Base-by-base conservation (phyloP, 2,329 filamentous ascomycete genomes). In the Neopestalotiopsis rosae region DNA sequence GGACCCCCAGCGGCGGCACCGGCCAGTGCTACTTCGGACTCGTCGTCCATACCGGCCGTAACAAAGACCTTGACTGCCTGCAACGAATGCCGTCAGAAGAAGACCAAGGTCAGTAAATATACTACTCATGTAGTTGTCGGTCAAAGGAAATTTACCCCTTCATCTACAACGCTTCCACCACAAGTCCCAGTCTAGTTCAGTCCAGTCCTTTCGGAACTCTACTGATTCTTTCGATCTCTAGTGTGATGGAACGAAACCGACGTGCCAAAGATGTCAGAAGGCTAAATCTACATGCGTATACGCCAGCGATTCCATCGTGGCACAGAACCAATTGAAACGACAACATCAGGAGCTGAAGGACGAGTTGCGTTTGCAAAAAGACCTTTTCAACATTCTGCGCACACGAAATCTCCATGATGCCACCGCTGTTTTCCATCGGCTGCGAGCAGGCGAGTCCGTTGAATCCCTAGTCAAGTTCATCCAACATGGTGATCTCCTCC, bases 321-420 rank as follows among this genome's bases (percentile, higher is more conserved):
- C 30, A 12, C 59, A 62, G n/a, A 38, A 65, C 30, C 32, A 34
- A 9, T 0, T 65, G 6, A 65, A 52, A 34, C 62, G 62, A 20
- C n/a, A 56, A n/a, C 24, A 28, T n/a, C 32, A 28, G 40, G 62
- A 65, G 20, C 20, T 65, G 40, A 20, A 52, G 62, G 38, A 65
- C 13, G 7, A 9, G n/a, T 17, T 10, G 12, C 20, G 30, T 9
- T 42, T 40, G 20, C 45, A 65, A 13, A 20, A 17, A 5, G 38
- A 49, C n/a, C 40, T 65, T 2, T 30, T 65, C 38, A 28, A 65
- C 14, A 65, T 65, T 17, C 62, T 65, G 24, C 62, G 62, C 14
- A 49, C 62, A 17, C 14, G 62, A 24, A 14, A 49, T 13, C 38
- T 34, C 7, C n/a, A 56, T 38, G 62, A 65, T 56, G 62, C 45